Evolutionary conservation across 2,329 filamentous ascomycete genomes (phyloP), one percentile per base, ranked within the genome.

Genomic region (Fusarium tuaranense): DNA sequence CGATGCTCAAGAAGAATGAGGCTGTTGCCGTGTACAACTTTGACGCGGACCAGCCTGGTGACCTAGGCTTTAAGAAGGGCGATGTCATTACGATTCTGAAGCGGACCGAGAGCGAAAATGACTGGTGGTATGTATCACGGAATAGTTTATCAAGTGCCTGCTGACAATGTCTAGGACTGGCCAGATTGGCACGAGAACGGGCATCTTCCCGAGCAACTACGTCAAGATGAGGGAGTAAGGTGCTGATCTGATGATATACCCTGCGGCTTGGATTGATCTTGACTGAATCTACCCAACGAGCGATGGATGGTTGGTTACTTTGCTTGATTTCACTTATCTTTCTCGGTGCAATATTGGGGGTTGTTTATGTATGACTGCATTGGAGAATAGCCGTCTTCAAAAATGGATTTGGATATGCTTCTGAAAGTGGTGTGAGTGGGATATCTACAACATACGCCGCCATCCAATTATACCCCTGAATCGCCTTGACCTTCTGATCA

Each of bases 41-140:
- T 81, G 96, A 98, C 73, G 92, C 95, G 0, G 96, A 98, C 79
- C 95, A 98, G 83, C 92, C 95, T 0, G 96, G 96, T 6, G 96
- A 99, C 82, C 83, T 98, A 67, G 94, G 93, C 0, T 99, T 99
- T 85, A 98, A 97, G 86, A 99, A 99, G 88, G 97, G 97, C 22
- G 97, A 99, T 34, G 84, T 98, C 67, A 98, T 99, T 75, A 98
- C 95, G 1, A 95, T 99, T 68, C 83, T 97, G 67, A 98, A 99
- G 87, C 93, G 94, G 83, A 98, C 96, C 7, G 94, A 98, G 6
- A 98, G 93, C 78, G 93, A 94, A 68, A 95, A 95, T 67, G 96
- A 98, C 82, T 98, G 96, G 96, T 98, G 96, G 91, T 93, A 87
- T 78, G 91, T 89, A 68, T 57, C 30, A 32, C 30, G 30, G 30